Evolutionary conservation across 371 early-diverging fungal genomes (phyloP).

Genomic region (Actinomortierella ambigua): DNA sequence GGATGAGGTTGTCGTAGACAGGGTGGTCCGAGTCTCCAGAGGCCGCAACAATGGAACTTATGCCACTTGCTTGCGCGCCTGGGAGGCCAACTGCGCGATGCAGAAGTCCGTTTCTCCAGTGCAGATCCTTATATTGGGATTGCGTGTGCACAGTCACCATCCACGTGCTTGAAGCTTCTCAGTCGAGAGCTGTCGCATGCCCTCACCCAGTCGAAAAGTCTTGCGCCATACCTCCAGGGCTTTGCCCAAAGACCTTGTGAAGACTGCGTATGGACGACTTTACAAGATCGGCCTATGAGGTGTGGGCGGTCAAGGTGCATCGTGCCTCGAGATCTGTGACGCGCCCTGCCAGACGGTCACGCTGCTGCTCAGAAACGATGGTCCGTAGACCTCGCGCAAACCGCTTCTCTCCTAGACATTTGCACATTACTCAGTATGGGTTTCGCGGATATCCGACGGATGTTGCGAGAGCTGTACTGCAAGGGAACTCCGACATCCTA

Average conservation of each 20-base stretch:
- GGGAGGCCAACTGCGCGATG: not conserved
- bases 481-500: no score
- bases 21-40: conserved; percentile 3
- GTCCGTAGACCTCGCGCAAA: no score
- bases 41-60: not conserved
- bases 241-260: not conserved
- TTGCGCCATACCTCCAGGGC: not conserved
- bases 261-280: not conserved
- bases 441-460: no score
- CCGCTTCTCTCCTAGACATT: no score
- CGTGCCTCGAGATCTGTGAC: no score
- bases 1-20: not conserved
- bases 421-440: no score
- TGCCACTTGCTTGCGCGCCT: not conserved
- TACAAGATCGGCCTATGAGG: not conserved
- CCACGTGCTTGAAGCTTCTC: not conserved
- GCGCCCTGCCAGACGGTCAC: no score
- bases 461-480: no score
- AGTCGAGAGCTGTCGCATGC: not conserved
- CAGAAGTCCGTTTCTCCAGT: not conserved
- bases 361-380: no score
- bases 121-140: not conserved
- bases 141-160: not conserved
- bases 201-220: not conserved
- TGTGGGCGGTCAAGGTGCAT: no score